Evolutionary conservation across 2,329 filamentous ascomycete genomes (phyloP), one percentile per base, ranked within the genome.

Genomic region (Curvularia spicifera): DNA sequence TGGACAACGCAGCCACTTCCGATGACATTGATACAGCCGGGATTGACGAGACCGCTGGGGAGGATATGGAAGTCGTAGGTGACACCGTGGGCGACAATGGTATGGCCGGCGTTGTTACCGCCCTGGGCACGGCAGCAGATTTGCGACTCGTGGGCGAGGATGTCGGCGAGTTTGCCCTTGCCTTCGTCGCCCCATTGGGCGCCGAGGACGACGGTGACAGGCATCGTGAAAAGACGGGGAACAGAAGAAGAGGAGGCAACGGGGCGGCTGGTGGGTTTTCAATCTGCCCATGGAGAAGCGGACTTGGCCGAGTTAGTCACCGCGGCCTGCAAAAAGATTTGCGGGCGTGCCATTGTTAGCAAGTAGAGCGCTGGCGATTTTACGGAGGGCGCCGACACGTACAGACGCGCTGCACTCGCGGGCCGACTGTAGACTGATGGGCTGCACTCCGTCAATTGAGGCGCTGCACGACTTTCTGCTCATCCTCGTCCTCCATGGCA

Each of bases 1-100:
- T 91, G 85, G 65, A 91, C 87, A 59, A 91, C 89, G 48, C 87
- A 89, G 59, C 89, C 74, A 60, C 79, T 67, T 37, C 81, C 90
- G 72, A 93, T 89, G 56, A 93, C 80, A 79, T 93, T 93, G 68
- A 86, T 82, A 74, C 85, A 90, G 43, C 80, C 80, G 6, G 89
- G 87, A 72, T 89, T 91, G 65, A 93, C 82, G 60, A 93, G 83
- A 59, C 91, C 91, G 55, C 86, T 90, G 24, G 75, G 73, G 26
- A 78, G 71, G 65, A 78, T 77, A 60, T 78, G 75, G 65, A 76
- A 76, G 55, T 78, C 75, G 68, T 78, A 78, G 24, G 82, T 84
- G 66, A 80, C 66, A 51, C 80, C 78, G 60, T 79, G 76, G 66
- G 79, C 73, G 67, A 78, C 75, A 53, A 78, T 78, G 53, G 76